Conservation (phyloP, 179 eudicot species). For the Silene noctiflora region DNA sequence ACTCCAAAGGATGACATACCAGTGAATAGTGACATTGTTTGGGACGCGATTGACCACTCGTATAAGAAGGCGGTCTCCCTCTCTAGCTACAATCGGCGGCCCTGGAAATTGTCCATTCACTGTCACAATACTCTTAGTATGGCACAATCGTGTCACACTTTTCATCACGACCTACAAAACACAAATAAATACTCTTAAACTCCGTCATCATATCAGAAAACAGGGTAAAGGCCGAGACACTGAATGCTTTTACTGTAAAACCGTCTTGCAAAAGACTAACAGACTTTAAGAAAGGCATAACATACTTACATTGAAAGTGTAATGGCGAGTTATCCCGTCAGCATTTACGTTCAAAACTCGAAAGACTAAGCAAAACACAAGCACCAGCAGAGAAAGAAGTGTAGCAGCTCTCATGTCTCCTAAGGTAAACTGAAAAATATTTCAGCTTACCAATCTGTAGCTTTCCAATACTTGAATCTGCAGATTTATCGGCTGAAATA, state of each 20-base stretch:
- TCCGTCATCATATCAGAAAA: too few species aligned
- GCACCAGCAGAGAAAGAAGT: not conserved
- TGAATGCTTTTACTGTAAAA: not conserved
- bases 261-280: not conserved
- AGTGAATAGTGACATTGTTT: constrained; percentile 48
- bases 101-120: constrained; percentile 59
- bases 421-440: not conserved
- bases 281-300: not conserved
- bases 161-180: constrained; percentile 32
- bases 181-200: not conserved
- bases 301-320: constrained; percentile 17
- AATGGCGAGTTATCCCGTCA: constrained; percentile 13
- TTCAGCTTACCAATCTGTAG: too few species aligned
- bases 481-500: too few species aligned
- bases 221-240: too few species aligned
- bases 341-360: not conserved
- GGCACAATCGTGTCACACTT: constrained; percentile 56
- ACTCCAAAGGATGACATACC: too few species aligned
- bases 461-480: too few species aligned
- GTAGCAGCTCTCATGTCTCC: constrained; percentile 6
- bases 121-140: constrained; percentile 51
- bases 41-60: constrained; percentile 46
- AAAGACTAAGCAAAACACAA: not conserved
- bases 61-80: constrained; percentile 47
- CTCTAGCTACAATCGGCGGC: constrained; percentile 51